These are phyloP conservation scores for Neofusicoccum sp. DNA, from an alignment of 2,329 filamentous ascomycete genomes.

Conservation along the genomic window DNA sequence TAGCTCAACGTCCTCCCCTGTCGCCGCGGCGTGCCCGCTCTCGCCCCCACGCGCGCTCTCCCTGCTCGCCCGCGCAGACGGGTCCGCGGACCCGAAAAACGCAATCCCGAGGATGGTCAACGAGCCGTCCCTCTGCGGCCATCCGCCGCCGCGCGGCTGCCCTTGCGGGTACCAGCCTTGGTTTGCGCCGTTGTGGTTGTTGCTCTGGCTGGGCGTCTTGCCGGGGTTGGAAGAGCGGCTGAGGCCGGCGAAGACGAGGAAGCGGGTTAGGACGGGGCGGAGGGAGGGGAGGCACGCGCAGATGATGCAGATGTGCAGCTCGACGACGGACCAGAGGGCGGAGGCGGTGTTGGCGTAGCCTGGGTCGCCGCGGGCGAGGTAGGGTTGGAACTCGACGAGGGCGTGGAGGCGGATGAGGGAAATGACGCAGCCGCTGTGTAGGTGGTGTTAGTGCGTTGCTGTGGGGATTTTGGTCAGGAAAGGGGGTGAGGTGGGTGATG, in stretches of 20 bases:
- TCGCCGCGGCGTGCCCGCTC: background rate
- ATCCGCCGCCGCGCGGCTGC: background rate
- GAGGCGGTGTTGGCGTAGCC: conserved; percentile 27
- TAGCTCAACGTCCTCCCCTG: background rate
- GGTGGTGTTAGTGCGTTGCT: background rate
- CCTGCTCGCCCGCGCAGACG: background rate
- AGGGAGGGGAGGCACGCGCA: conserved; percentile 35
- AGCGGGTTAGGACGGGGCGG: conserved; percentile 30
- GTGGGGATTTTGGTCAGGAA: background rate
- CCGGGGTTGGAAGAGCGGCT: background rate
- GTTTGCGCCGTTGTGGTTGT: background rate
- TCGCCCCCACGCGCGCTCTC: background rate
- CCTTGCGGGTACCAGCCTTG: background rate
- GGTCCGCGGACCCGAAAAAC: background rate
- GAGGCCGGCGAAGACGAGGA: conserved; percentile 35
- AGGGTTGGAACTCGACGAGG: conserved; percentile 26
- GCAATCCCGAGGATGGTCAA: background rate
- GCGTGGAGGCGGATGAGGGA: conserved; percentile 28
- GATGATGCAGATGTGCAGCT: conserved; percentile 32
- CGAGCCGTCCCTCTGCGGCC: background rate
- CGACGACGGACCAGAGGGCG: conserved; percentile 28
- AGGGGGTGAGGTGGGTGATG: background rate
- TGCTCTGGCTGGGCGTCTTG: background rate
- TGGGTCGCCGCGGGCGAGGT: conserved; percentile 23
- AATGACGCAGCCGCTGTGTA: conserved; percentile 25